Evolutionary conservation across 805 yeast genomes (phyloP), one percentile per base, ranked within the genome.

Genomic region (Babjeviella inositovora): DNA sequence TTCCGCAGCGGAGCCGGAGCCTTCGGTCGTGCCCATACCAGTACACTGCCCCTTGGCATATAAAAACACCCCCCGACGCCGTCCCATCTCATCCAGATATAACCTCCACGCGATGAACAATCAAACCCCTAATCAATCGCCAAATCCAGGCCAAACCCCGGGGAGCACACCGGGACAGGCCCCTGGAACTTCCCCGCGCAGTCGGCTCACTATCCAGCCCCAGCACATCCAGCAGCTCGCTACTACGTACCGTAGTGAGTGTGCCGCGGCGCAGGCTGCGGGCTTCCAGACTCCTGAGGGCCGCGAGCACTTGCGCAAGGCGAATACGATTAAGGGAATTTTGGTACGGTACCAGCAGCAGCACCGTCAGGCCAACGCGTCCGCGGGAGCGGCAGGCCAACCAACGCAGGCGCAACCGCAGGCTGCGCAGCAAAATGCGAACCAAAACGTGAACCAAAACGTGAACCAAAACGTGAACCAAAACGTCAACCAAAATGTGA

Each of bases 211-310:
- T n/a, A 35, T 59, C 20, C 64, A 58, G 27, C 70, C 65, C 3
- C 52, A 51, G 19, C 70, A 64, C 32, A 68, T 69, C 11, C 63
- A 68, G 18, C 70, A 67, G 38, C 50, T 76, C 29, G 59, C 72
- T 8, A 64, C 59, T 29, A 75, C 70, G 25, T 65, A 69, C 31
- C 63, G 62, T 23, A 49, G 57, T 15, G 76, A 70, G 33, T 57
- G 69, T 15, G 67, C 65, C 12, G 62, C 64, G 33, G 84, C 82
- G 2, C 67, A 64, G 34, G 61, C 60, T 10, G 61, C 72, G 1
- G 80, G 81, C 3, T 55, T 56, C 16, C 65, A 61, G 13, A 59
- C 72, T 0, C 69, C 63, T 0, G 67, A 56, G 28, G 82, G 81
- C 11, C 63, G 65, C 33, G 71, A 68, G 30, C 74, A 73, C 34